These are phyloP conservation scores for Aegilops umbellulata DNA, from an alignment of 176 grass and related monocot species.

Conservation along the genomic window DNA sequence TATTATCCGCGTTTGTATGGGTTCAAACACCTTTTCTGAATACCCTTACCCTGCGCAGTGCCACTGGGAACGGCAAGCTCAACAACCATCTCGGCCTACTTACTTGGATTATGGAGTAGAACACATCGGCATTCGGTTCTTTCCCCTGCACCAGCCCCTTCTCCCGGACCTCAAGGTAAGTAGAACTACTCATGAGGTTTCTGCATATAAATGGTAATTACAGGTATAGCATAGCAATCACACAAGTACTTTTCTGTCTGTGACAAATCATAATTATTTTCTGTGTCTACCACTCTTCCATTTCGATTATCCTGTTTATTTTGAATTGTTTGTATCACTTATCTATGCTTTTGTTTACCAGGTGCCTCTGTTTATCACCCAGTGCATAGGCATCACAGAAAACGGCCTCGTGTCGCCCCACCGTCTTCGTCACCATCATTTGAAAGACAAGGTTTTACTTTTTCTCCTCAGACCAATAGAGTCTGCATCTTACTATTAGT, in stretches of 20 bases:
- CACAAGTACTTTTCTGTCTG: neutral
- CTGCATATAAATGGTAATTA: neutral
- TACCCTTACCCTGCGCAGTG: constrained; percentile 1
- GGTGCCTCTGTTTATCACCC: constrained; percentile 29
- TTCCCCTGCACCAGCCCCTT: constrained; percentile 41
- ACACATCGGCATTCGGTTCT: constrained; percentile 28
- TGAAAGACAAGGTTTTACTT: constrained; percentile 53
- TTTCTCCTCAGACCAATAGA: constrained; percentile 13
- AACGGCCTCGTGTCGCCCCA: constrained; percentile 26
- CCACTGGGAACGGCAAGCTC: constrained; percentile 47
- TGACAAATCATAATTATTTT: neutral
- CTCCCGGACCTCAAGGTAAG: constrained; percentile 49
- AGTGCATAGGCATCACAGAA: constrained; percentile 47
- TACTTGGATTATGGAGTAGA: constrained; percentile 43
- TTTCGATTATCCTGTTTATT: neutral
- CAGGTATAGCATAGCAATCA: neutral
- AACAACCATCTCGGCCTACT: constrained; percentile 31
- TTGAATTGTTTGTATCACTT: neutral
- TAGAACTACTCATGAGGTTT: constrained; percentile 8
- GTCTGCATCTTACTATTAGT: neutral
- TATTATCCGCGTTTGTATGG: neutral
- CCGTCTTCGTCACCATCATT: constrained; percentile 42
- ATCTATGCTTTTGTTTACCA: constrained; percentile 19
- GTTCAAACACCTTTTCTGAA: neutral
- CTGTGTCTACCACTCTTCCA: neutral